Conservation (phyloP, 2,329 filamentous ascomycete genomes). For the Aureobasidium sp. region DNA sequence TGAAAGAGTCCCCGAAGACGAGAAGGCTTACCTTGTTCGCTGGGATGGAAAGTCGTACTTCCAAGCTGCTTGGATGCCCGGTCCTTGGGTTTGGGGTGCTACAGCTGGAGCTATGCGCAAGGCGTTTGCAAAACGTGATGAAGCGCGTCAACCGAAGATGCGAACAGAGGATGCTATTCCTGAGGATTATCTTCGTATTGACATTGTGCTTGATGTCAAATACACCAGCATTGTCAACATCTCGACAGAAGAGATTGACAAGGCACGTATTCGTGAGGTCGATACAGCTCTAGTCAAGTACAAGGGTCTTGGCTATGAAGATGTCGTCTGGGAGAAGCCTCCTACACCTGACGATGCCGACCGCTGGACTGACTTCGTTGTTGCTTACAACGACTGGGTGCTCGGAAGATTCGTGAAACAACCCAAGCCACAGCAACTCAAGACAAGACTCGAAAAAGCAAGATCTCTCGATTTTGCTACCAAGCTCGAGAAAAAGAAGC, state of each 20-base stretch:
- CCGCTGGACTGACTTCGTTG: slow-evolving; percentile 71
- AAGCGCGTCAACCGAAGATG: slow-evolving; percentile 58
- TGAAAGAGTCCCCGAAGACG: slow-evolving; percentile 58
- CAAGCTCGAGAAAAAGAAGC: slow-evolving; percentile 59
- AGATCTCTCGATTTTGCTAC: slow-evolving; percentile 58
- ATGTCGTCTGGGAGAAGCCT: slow-evolving; percentile 81
- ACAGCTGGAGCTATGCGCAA: slow-evolving; percentile 57
- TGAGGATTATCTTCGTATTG: slow-evolving; percentile 75
- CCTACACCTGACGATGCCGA: slow-evolving; percentile 58
- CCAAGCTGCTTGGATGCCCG: slow-evolving; percentile 79
- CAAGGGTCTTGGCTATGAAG: slow-evolving; percentile 84
- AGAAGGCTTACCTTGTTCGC: slow-evolving; percentile 89
- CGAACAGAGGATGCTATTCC: slow-evolving; percentile 73
- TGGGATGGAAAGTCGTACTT: slow-evolving; percentile 78
- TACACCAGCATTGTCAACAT: slow-evolving; percentile 55
- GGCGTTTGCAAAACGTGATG: slow-evolving; percentile 67
- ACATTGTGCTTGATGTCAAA: slow-evolving; percentile 80
- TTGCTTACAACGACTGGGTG: slow-evolving; percentile 81
- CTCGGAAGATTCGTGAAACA: slow-evolving; percentile 67
- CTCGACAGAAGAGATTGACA: slow-evolving; percentile 60
- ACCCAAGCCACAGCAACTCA: slow-evolving; percentile 49
- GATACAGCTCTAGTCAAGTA: slow-evolving; percentile 78
- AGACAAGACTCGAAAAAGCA: slow-evolving; percentile 60
- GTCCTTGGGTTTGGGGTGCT: slow-evolving; percentile 78
- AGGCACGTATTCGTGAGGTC: slow-evolving; percentile 65